phyloP scores from a whole-genome alignment of 495 filamentous ascomycete species.

The Penicillium ochrochloron region DNA sequence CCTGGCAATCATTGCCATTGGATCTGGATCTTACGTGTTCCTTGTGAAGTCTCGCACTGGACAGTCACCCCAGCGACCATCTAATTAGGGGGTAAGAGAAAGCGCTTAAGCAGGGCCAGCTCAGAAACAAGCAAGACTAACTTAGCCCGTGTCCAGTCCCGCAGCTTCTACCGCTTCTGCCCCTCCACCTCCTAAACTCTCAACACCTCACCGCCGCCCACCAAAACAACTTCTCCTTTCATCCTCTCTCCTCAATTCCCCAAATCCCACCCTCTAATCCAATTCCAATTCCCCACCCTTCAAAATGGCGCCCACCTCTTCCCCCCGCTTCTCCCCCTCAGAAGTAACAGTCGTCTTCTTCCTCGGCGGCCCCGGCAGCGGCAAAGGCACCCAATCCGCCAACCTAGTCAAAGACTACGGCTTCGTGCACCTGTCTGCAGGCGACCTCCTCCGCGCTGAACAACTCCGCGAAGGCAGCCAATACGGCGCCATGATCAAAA shows the following conservation, averaged over 20 bases:
- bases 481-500: constrained; percentile 87
- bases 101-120: background rate
- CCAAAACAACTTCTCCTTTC: constrained; percentile 4
- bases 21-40: constrained; percentile 63
- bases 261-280: background rate
- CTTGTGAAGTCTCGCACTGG: constrained; percentile 65
- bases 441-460: constrained; percentile 91
- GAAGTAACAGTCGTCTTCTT: constrained; percentile 82
- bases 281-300: constrained; percentile 7
- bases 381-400: constrained; percentile 77
- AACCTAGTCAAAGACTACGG: constrained; percentile 87
- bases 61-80: constrained; percentile 21
- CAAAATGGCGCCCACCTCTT: constrained; percentile 33
- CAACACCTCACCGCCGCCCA: constrained; percentile 18
- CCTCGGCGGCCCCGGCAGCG: constrained; percentile 59
- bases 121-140: background rate
- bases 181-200: constrained; percentile 14
- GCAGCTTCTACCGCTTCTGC: constrained; percentile 11
- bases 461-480: constrained; percentile 82
- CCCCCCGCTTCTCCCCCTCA: constrained; percentile 77
- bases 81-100: constrained; percentile 17
- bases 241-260: constrained; percentile 9
- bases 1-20: constrained; percentile 59
- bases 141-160: background rate
- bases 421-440: constrained; percentile 91